Conservation (phyloP, 2,329 filamentous ascomycete species). For the Exophiala phaeomuriformis region DNA sequence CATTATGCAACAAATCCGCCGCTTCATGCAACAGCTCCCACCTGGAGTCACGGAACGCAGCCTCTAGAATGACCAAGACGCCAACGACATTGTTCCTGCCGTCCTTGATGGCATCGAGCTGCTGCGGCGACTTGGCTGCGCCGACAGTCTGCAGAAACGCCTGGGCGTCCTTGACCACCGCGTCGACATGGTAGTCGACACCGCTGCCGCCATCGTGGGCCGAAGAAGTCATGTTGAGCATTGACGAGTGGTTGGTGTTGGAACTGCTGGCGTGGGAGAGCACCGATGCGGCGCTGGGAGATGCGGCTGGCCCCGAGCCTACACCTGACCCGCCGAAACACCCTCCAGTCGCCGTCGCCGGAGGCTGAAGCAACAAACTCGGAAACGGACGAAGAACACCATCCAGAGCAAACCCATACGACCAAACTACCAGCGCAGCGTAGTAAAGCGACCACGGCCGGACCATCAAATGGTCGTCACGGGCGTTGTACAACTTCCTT, state of each 20-base stretch:
- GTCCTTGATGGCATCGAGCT: constrained; percentile 60
- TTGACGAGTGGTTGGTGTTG: constrained; percentile 11
- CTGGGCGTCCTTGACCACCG: constrained; percentile 69
- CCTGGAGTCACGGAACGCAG: constrained; percentile 70
- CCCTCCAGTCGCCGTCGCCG: too few species aligned
- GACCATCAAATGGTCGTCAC: constrained; percentile 83
- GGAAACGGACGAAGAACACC: constrained; percentile 55
- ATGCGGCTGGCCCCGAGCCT: neutral
- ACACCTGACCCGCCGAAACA: too few species aligned
- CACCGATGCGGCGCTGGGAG: constrained; percentile 9
- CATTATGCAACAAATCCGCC: constrained; percentile 69
- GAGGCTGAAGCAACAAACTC: constrained; percentile 17
- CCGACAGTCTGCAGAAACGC: constrained; percentile 67
- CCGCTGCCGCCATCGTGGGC: constrained; percentile 9
- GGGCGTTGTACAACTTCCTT: constrained; percentile 61
- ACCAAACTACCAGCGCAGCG: constrained; percentile 85
- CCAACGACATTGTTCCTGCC: constrained; percentile 75
- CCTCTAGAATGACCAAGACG: constrained; percentile 69
- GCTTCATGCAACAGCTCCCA: constrained; percentile 92
- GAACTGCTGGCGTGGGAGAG: constrained; percentile 4
- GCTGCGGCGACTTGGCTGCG: constrained; percentile 65
- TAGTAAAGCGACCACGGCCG: constrained; percentile 96
- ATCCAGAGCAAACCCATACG: constrained; percentile 82
- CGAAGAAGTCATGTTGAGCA: constrained; percentile 9
- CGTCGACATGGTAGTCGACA: constrained; percentile 36